Conservation (phyloP, 192 early-diverging fungal species). For the Coemansia erecta region DNA sequence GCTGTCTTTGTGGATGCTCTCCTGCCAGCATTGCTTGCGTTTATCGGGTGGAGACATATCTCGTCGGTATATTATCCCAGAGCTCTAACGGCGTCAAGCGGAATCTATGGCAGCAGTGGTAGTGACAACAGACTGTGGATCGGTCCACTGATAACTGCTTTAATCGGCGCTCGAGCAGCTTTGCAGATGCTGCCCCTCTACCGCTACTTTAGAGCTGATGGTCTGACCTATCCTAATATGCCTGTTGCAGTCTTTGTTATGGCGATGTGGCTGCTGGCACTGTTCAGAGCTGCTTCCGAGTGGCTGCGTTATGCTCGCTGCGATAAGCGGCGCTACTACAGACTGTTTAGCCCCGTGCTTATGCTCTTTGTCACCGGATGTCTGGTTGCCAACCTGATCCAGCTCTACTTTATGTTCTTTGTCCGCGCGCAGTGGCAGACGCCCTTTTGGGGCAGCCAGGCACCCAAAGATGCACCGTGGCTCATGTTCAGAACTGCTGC, state of each 20-base stretch:
- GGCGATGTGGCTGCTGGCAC: slow-evolving; percentile 6
- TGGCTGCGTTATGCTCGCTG: slow-evolving; percentile 6
- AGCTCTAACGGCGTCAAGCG: not conserved
- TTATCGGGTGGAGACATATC: slow-evolving; percentile 11
- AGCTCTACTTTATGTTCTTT: slow-evolving; percentile 27
- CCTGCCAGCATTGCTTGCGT: slow-evolving; percentile 3
- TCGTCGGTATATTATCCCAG: not conserved
- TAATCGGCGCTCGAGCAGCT: slow-evolving; percentile 3
- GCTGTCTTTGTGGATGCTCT: slow-evolving; percentile 16
- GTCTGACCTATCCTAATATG: not conserved
- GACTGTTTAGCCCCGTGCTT: slow-evolving; percentile 19
- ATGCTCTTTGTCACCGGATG: not conserved
- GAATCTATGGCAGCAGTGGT: not conserved
- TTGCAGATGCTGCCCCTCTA: slow-evolving; percentile 12
- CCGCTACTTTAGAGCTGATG: not conserved
- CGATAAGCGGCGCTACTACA: slow-evolving; percentile 12
- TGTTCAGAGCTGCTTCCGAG: not conserved
- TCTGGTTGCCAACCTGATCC: not conserved
- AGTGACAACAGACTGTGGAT: slow-evolving; percentile 39
- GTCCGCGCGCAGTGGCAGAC: slow-evolving; percentile 12
- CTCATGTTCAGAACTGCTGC: not conserved
- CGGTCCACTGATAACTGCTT: slow-evolving; percentile 19
- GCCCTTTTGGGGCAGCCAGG: slow-evolving; percentile 6
- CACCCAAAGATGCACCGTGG: not conserved
- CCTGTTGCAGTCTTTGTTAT: not conserved